Evolutionary conservation across 345 rosid species (phyloP), one percentile per base, ranked within the genome.

Genomic region (Arabidopsis suecica): DNA sequence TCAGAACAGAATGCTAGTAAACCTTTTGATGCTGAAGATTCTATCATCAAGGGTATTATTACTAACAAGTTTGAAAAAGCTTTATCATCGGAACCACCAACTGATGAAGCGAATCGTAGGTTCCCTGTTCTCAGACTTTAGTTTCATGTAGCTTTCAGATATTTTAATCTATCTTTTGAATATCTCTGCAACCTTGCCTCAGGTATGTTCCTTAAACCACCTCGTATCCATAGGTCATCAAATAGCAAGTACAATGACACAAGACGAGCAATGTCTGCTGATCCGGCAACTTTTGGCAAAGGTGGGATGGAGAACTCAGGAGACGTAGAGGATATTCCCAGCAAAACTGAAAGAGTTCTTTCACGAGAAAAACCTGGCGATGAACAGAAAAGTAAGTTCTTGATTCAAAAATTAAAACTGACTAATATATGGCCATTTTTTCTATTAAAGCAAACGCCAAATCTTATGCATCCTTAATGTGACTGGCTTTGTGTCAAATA

Each of bases 181-280:
- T 38, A 37, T 44, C 11, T 65, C 13, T 63, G 45, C 77, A 59
- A 78, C 16, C 28, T 48, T 78, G 69, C 49, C 56, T 66, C 92
- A 42, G 97, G 96, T 23, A 83, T 89, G 92, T 68, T 89, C 78
- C 88, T 85, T 37, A 89, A 85, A 80, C 99, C 99, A 57, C 89
- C 93, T 80, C 89, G 88, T 79, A 65, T 62, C 9, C 90, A 80
- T 30, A 86, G 68, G 76, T 80, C 80, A 56, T 83, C 91, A 10
- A 59, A 49, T 53, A 60, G 55, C 77, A 86, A 84, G 81, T 65
- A 28, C 57, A 86, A 83, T 33, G 74, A 85, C 34, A 88, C 85
- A 53, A 82, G 78, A 77, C 78, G 80, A 50, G 82, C 85, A 37
- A 58, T 49, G 18, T 75, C 86, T 58, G 79, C 77, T 79, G 96